These are phyloP conservation scores for Pyricularia sp. DNA, from an alignment of 2,329 filamentous ascomycete genomes.

Conservation along the genomic window DNA sequence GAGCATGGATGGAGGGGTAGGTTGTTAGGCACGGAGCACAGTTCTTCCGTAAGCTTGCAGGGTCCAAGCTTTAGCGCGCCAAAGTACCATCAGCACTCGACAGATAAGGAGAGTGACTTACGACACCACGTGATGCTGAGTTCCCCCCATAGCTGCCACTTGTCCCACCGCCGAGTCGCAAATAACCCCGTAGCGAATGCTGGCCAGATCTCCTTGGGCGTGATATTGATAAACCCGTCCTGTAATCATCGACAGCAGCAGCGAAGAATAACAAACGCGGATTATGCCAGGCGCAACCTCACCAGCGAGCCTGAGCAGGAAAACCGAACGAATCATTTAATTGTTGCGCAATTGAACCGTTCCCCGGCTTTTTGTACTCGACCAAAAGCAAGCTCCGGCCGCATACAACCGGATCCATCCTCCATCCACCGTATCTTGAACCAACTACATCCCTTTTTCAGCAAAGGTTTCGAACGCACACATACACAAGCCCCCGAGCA, in stretches of 20 bases:
- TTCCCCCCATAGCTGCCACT: constrained; percentile 3
- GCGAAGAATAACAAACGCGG: background rate
- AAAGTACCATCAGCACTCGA: background rate
- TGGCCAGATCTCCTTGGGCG: constrained; percentile 4
- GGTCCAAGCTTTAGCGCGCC: background rate
- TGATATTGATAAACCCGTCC: background rate
- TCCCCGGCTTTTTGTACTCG: background rate
- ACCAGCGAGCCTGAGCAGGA: constrained; percentile 1
- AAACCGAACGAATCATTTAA: background rate
- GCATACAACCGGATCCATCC: background rate
- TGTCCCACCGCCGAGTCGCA: constrained; percentile 6
- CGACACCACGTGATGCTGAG: background rate
- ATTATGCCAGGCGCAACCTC: constrained; percentile 2
- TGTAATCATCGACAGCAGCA: constrained; percentile 2
- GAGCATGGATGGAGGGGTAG: background rate
- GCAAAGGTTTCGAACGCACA: background rate
- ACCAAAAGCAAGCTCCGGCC: background rate
- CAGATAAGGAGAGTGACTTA: background rate
- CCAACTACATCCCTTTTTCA: background rate
- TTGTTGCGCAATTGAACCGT: background rate
- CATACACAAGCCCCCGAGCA: constrained; percentile 1
- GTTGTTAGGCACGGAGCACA: background rate
- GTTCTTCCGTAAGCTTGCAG: background rate
- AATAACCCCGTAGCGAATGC: constrained; percentile 2
- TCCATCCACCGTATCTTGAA: background rate